Conservation (phyloP, 2,329 filamentous ascomycete species). For the Neofusicoccum kwambonambiense region DNA sequence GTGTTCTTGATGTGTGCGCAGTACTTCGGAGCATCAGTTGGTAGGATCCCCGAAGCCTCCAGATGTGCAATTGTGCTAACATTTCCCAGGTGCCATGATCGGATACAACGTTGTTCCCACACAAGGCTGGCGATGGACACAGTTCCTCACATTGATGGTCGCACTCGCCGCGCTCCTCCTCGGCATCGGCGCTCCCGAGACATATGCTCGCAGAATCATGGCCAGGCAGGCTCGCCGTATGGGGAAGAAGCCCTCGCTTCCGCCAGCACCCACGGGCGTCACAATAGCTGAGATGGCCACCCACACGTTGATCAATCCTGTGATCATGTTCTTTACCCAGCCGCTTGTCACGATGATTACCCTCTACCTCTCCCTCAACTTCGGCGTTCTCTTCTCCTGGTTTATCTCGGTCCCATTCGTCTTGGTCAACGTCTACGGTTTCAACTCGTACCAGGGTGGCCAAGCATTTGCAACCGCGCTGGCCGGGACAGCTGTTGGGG, state of each 20-base stretch:
- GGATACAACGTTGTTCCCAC: too few species aligned
- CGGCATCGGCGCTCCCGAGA: too few species aligned
- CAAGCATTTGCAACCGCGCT: slow-evolving; percentile 35
- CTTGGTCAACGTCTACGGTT: slow-evolving; percentile 29
- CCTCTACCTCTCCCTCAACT: slow-evolving; percentile 29
- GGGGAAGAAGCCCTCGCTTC: neutral
- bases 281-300: neutral
- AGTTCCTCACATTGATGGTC: too few species aligned
- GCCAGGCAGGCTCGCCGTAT: too few species aligned
- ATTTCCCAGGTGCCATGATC: too few species aligned
- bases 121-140: too few species aligned
- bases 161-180: too few species aligned
- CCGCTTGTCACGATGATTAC: slow-evolving; percentile 34
- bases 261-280: neutral
- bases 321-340: slow-evolving; percentile 18
- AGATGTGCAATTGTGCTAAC: too few species aligned
- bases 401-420: slow-evolving; percentile 33
- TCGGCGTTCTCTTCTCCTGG: slow-evolving; percentile 30
- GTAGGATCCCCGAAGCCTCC: neutral
- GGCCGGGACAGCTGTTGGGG: slow-evolving; percentile 30
- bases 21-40: neutral
- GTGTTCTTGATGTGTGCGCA: neutral
- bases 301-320: neutral
- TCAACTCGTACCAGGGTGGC: slow-evolving; percentile 28
- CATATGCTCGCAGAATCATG: too few species aligned